Percentiles rank a stretch among this genome's conserved stretches.
phyloP scores from a whole-genome alignment of 805 yeast species.

The Yamadazyma kitorensis region DNA sequence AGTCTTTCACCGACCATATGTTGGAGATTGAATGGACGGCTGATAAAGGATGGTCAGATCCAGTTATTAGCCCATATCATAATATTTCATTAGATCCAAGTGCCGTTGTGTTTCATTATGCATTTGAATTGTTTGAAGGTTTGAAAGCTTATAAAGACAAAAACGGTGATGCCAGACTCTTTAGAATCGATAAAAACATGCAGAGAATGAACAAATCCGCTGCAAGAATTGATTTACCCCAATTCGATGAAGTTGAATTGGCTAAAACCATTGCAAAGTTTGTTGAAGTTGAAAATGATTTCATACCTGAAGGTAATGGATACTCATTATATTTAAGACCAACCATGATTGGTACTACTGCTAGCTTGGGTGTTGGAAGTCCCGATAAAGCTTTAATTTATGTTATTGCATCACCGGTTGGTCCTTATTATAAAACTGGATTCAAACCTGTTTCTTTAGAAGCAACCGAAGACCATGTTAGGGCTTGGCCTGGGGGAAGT shows the following conservation, averaged over 20 bases:
- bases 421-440: slow-evolving; percentile 88
- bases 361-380: slow-evolving; percentile 79
- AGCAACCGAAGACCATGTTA: slow-evolving; percentile 92
- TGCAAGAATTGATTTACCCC: slow-evolving; percentile 83
- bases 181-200: slow-evolving; percentile 93
- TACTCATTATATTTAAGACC: slow-evolving; percentile 93
- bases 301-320: slow-evolving; percentile 84
- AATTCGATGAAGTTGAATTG: slow-evolving; percentile 76
- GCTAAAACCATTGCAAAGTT: slow-evolving; percentile 73
- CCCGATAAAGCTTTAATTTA: slow-evolving; percentile 81
- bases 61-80: slow-evolving; percentile 84
- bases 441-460: slow-evolving; percentile 93
- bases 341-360: slow-evolving; percentile 89
- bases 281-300: slow-evolving; percentile 67
- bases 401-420: slow-evolving; percentile 93
- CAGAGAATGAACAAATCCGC: slow-evolving; percentile 86
- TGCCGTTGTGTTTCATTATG: slow-evolving; percentile 87
- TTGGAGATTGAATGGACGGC: slow-evolving; percentile 80
- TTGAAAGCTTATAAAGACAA: slow-evolving; percentile 79
- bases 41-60: slow-evolving; percentile 81
- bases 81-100: slow-evolving; percentile 80
- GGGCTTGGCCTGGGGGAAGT: slow-evolving; percentile 99
- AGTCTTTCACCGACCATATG: slow-evolving; percentile 83
- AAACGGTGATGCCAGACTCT: slow-evolving; percentile 69
- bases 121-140: slow-evolving; percentile 94